Evolutionary conservation across 176 grass and related monocot species (phyloP).

Genomic region (Eragrostis curvula): DNA sequence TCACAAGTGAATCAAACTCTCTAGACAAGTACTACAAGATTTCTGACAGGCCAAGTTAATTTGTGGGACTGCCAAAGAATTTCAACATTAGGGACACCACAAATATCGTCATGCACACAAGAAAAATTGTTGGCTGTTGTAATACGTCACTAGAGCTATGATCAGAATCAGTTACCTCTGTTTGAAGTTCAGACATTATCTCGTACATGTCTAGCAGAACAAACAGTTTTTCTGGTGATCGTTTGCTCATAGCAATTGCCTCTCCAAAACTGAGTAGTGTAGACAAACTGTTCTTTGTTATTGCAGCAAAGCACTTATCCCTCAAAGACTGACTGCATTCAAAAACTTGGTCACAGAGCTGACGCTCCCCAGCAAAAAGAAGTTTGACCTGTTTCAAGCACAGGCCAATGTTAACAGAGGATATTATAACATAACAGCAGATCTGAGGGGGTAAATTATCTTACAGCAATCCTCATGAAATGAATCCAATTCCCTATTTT

Average conservation of each 20-base stretch:
- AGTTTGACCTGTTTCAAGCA: slow-evolving; percentile 89
- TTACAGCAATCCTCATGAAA: slow-evolving; percentile 97
- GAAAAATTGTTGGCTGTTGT: background rate
- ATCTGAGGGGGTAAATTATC: background rate
- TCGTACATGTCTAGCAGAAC: slow-evolving; percentile 98
- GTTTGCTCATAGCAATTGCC: slow-evolving; percentile 96
- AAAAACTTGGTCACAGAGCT: slow-evolving; percentile 96
- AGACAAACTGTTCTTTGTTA: slow-evolving; percentile 83
- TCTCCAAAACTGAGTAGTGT: slow-evolving; percentile 97
- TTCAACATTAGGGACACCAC: background rate
- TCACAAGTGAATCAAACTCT: slow-evolving; percentile 3
- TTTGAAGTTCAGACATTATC: slow-evolving; percentile 96
- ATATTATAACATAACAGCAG: slow-evolving; percentile 27
- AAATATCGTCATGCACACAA: slow-evolving; percentile 13
- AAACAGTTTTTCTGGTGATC: slow-evolving; percentile 94
- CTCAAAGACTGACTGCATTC: slow-evolving; percentile 79
- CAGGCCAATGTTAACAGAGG: slow-evolving; percentile 23
- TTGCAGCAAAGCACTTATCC: slow-evolving; percentile 85
- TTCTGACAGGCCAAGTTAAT: background rate
- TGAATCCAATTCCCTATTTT: slow-evolving; percentile 99
- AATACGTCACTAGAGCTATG: background rate
- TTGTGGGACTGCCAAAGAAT: background rate
- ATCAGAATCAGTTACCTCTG: slow-evolving; percentile 62
- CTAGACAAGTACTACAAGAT: background rate
- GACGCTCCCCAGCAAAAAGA: slow-evolving; percentile 84